A percentile compares a stretch with the other conserved stretches of the same genome.
These are phyloP conservation scores for Coleophoma crateriformis DNA, from an alignment of 2,329 filamentous ascomycete species.

Conservation along the genomic window DNA sequence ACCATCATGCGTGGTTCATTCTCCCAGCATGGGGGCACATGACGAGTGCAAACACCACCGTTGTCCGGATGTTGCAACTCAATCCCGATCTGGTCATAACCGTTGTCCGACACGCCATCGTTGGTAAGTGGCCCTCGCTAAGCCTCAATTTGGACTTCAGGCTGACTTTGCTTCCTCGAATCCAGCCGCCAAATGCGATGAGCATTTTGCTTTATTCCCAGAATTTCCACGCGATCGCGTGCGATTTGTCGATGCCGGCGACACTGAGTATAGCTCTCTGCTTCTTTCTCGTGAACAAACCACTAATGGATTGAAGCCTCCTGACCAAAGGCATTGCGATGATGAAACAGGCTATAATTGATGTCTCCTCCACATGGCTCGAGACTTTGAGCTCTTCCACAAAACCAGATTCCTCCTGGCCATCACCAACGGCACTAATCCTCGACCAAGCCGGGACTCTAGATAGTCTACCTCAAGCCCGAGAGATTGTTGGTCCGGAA, in stretches of 20 bases:
- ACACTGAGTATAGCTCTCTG: not conserved
- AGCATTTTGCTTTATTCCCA: conserved; percentile 1
- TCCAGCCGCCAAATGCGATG: not conserved
- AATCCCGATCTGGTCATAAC: conserved; percentile 3
- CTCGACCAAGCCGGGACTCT: not conserved
- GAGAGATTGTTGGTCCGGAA: not conserved
- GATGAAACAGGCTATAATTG: not conserved
- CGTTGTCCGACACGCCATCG: conserved; percentile 1
- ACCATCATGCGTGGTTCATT: conserved; percentile 3
- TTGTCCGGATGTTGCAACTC: conserved; percentile 3
- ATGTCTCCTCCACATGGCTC: not conserved
- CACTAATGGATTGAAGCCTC: not conserved
- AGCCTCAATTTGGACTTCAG: not conserved
- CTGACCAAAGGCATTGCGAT: not conserved
- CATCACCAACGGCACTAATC: conserved; percentile 1
- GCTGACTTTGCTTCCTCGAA: not conserved
- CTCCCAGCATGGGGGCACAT: conserved; percentile 2
- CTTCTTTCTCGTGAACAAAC: no score
- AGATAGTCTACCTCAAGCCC: not conserved
- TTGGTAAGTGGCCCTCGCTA: not conserved
- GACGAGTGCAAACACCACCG: conserved; percentile 4
- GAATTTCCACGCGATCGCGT: not conserved
- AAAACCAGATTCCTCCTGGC: not conserved
- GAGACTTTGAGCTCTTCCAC: not conserved
- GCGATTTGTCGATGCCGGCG: not conserved